These are phyloP conservation scores for Chlamydomonas incerta DNA, from an alignment of 139 green algal genomes.

Conservation along the genomic window DNA sequence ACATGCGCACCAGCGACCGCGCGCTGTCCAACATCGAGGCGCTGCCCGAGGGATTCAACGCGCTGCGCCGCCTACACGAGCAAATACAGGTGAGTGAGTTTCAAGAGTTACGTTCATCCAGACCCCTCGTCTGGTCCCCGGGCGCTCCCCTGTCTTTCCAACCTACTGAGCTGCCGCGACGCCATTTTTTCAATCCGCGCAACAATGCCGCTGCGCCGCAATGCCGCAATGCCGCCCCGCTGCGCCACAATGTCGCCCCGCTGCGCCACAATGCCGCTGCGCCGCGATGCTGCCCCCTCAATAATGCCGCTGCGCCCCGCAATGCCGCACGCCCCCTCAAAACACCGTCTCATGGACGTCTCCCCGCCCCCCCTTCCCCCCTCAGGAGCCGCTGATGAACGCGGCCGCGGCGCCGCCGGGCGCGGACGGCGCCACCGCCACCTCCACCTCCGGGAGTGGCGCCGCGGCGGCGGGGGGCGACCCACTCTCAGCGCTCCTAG, in stretches of 20 bases:
- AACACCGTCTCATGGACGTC: background rate
- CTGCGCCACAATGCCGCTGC: too few relatives aligned
- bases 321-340: too few relatives aligned
- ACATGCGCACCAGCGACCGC: constrained; percentile 91
- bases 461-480: constrained; percentile 51
- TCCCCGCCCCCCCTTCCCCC: background rate
- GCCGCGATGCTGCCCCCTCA: too few relatives aligned
- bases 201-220: too few relatives aligned
- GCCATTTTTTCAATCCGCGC: too few relatives aligned
- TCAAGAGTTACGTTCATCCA: too few relatives aligned
- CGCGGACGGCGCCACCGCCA: background rate
- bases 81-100: constrained; percentile 87
- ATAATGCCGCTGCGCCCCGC: too few relatives aligned
- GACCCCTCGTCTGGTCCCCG: too few relatives aligned
- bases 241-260: too few relatives aligned
- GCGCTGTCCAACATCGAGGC: constrained; percentile 95
- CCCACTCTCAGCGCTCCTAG: constrained; percentile 73
- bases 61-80: constrained; percentile 91
- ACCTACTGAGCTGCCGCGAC: too few relatives aligned
- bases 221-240: too few relatives aligned
- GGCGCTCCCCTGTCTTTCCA: too few relatives aligned
- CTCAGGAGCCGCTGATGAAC: constrained; percentile 84
- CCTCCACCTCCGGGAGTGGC: background rate
- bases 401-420: constrained; percentile 58
- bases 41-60: constrained; percentile 96